Base-by-base conservation (phyloP, 306 rosid species). In the Quercus variabilis region DNA sequence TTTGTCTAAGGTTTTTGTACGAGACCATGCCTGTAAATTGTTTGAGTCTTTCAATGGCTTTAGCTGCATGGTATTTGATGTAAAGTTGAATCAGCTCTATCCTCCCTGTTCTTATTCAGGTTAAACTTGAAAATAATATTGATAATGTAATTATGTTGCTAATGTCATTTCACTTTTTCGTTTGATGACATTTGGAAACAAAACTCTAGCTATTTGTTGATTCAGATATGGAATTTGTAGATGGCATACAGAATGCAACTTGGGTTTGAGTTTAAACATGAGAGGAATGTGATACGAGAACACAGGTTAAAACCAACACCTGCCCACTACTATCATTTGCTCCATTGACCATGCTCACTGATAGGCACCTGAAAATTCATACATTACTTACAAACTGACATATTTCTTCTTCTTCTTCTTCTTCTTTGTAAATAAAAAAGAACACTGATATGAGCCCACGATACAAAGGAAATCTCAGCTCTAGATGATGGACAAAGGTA, bases 1-100 rank as follows among this genome's bases (percentile, higher is more conserved):
- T 64, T 6, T 64, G 46, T 17, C 21, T 64, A 15, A 18, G 21
- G 43, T 64, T 14, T 15, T 64, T 64, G 13, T 30, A 30, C 31
- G 46, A 17, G 23, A 18, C 23, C 70, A 15, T 64, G 70, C 70
- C 46, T 67, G 72, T 67, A 67, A 67, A 67, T 67, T 67, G 52
- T 67, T 8, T 64, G 2, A 18, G 38, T 19, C 38, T 18, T 18
- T 18, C 14, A 19, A 35, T 67, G 52, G 51, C 51, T 67, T 31
- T 67, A 33, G 71, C 71, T 67, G 43, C 15, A 19, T 67, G 26
- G 72, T 67, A 67, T 19, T 67, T 67, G 72, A 67, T 67, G 52
- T 67, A 67, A 67, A 67, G 51, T 8, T 35, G 23, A 33, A 19
- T 33, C 52, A 12, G 23, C 26, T 33, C 5, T 33, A 35, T 33